phyloP scores from a whole-genome alignment of 208 protist genomes.

The Leishmania gerbilli region DNA sequence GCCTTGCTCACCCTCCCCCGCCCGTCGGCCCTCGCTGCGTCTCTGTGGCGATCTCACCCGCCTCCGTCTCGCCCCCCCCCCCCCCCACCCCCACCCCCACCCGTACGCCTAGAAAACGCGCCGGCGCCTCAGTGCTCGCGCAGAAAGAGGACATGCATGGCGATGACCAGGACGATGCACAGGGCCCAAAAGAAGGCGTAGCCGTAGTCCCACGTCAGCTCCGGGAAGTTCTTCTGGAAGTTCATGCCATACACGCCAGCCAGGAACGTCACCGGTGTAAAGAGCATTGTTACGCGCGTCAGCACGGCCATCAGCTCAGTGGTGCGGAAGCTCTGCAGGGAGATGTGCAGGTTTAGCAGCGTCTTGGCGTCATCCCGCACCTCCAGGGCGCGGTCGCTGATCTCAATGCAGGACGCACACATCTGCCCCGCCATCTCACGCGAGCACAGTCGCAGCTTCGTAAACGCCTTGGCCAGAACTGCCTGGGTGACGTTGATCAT shows the following conservation, averaged over 20 bases:
- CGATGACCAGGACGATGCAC: constrained; percentile 53
- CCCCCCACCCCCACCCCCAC: not conserved
- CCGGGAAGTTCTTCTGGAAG: constrained; percentile 74
- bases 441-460: constrained; percentile 76
- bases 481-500: constrained; percentile 73
- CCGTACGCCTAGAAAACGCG: not conserved
- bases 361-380: constrained; percentile 85
- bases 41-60: not conserved
- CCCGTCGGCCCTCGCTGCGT: not conserved
- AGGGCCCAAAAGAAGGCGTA: constrained; percentile 75
- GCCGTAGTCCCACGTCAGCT: constrained; percentile 71
- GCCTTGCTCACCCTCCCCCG: not conserved
- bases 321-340: constrained; percentile 77
- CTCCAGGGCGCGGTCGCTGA: constrained; percentile 77
- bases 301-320: constrained; percentile 92
- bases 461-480: constrained; percentile 73
- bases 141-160: constrained; percentile 68
- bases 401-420: constrained; percentile 68
- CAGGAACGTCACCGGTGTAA: constrained; percentile 88
- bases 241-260: constrained; percentile 93
- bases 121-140: constrained; percentile 15
- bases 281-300: constrained; percentile 84
- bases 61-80: not conserved
- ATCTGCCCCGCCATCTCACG: constrained; percentile 76
- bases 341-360: constrained; percentile 81